Evolutionary conservation across 2,329 filamentous ascomycete genomes (phyloP), one percentile per base, ranked within the genome.

Genomic region (Sporothrix humicola): DNA sequence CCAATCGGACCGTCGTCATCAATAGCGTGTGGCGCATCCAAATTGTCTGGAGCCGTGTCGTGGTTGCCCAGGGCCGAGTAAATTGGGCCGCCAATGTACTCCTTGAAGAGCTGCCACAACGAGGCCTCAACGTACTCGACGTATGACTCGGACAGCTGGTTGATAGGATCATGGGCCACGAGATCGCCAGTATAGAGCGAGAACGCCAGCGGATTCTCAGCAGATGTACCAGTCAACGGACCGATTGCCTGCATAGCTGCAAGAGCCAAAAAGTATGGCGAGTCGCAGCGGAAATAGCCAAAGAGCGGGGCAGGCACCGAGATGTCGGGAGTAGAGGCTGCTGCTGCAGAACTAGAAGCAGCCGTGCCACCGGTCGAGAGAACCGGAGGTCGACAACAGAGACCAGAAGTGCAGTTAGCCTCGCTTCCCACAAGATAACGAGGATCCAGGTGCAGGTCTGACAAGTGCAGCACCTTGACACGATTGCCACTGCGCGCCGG

Each of bases 101-200:
- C 79, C 77, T 88, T 87, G 78, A 90, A 84, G 82, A 90, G 85
- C 37, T 83, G 81, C 78, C 85, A 88, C 50, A 89, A 79, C 68
- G 84, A 84, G 0, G 82, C 82, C 79, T 89, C 87, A 0, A 85
- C 82, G 75, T 89, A 88, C 76, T 88, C 84, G 12, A 85, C 82
- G 73, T 88, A 89, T 1, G 81, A 83, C 48, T 82, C 82, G 13
- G 87, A 88, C 17, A 86, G 81, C 78, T 89, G 81, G 58, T 82
- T 82, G 73, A 87, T 82, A 0, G 84, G 78, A 69, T 89, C 88
- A 77, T 89, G 88, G 4, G 87, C 86, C 10, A 89, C 82, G 42
- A 90, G 83, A 74, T 90, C 88, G 6, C 88, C 88, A 0, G 88
- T 90, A 79, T 89, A 90, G 69, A 90, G 82, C n/a, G 84, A 81